A percentile compares a stretch with the other conserved stretches of the same genome.
These are phyloP conservation scores for Mycotypha africana DNA, from an alignment of 371 early-diverging fungal species.

Conservation along the genomic window DNA sequence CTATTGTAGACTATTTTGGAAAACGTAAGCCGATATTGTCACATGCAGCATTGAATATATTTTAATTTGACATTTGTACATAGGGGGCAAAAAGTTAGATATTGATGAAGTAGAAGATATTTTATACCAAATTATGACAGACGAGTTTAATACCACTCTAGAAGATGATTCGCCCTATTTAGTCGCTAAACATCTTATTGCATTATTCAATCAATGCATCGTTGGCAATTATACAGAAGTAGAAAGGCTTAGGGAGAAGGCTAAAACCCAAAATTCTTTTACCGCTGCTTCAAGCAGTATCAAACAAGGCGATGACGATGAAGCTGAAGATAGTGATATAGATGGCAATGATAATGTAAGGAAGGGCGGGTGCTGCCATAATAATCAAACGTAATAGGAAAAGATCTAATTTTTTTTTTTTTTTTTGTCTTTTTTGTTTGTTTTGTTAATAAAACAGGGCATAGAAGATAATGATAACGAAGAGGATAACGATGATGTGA, in stretches of 20 bases:
- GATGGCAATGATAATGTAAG: background rate
- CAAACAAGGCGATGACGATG: constrained; percentile 32
- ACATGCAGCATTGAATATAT: background rate
- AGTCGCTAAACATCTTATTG: constrained; percentile 47
- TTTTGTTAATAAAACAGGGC: too few species aligned
- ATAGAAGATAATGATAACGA: constrained; percentile 31
- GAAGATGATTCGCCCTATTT: constrained; percentile 61
- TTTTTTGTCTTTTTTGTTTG: too few species aligned
- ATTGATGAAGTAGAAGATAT: constrained; percentile 60
- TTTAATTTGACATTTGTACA: background rate
- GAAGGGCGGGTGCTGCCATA: too few species aligned
- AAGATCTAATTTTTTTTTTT: too few species aligned
- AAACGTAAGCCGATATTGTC: constrained; percentile 35
- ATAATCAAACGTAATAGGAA: too few species aligned
- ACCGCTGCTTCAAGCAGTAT: constrained; percentile 24
- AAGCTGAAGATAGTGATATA: constrained; percentile 6
- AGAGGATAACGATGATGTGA: constrained; percentile 25
- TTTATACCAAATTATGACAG: constrained; percentile 57
- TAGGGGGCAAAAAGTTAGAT: constrained; percentile 59
- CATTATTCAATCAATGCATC: constrained; percentile 48
- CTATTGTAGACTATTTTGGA: constrained; percentile 65
- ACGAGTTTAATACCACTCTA: constrained; percentile 59
- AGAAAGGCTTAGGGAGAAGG: constrained; percentile 42
- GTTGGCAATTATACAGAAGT: constrained; percentile 49
- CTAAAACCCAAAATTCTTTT: constrained; percentile 20